Conservation (phyloP, 2,329 filamentous ascomycete genomes). For the Claviceps africana region DNA sequence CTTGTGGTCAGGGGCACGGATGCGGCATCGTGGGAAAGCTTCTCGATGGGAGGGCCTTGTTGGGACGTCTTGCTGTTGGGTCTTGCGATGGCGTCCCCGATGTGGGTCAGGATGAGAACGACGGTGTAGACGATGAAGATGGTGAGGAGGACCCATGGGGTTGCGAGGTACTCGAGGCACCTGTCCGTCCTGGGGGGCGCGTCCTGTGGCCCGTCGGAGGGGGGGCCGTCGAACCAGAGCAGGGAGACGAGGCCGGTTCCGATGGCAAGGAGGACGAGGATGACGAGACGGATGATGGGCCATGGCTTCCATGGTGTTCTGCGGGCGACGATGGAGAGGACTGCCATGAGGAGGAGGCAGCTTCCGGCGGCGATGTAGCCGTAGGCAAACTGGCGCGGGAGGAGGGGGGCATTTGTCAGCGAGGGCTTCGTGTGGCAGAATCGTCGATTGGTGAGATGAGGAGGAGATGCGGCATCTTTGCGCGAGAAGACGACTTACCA, state of each 20-base stretch:
- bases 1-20: slow-evolving; percentile 2
- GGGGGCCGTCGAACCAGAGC: slow-evolving; percentile 11
- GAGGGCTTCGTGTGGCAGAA: neutral
- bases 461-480: too few species aligned
- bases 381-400: slow-evolving; percentile 18
- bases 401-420: neutral
- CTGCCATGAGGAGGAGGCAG: slow-evolving; percentile 18
- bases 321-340: slow-evolving; percentile 18
- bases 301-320: slow-evolving; percentile 18
- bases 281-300: slow-evolving; percentile 16
- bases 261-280: slow-evolving; percentile 17
- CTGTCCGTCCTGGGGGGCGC: neutral
- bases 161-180: slow-evolving; percentile 12
- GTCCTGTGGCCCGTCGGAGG: neutral
- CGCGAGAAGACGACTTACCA: slow-evolving; percentile 15
- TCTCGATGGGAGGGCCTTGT: slow-evolving; percentile 7
- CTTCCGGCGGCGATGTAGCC: slow-evolving; percentile 20
- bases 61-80: slow-evolving; percentile 1
- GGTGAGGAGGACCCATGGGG: slow-evolving; percentile 19
- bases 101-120: slow-evolving; percentile 20
- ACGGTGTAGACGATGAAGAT: slow-evolving; percentile 21
- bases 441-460: too few species aligned
- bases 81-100: slow-evolving; percentile 10
- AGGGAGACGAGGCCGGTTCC: slow-evolving; percentile 15
- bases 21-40: slow-evolving; percentile 6